A percentile compares a stretch with the other conserved stretches of the same genome.
phyloP scores from a whole-genome alignment of 345 rosid species.

The Conringia planisiliqua region DNA sequence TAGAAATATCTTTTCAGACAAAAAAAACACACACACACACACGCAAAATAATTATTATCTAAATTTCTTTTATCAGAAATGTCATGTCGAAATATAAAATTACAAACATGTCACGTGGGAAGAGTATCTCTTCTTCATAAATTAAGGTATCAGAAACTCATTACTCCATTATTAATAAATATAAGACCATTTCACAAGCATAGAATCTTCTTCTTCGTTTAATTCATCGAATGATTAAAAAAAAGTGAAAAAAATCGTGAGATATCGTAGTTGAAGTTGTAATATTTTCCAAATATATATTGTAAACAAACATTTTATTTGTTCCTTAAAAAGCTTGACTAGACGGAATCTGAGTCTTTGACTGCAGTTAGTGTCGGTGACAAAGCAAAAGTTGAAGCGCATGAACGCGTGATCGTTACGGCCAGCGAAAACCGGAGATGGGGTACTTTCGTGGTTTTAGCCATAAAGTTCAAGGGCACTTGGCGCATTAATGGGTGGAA shows the following conservation, averaged over 20 bases:
- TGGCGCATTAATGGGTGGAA: not conserved
- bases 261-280: not conserved
- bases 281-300: not conserved
- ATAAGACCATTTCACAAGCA: conserved; percentile 24
- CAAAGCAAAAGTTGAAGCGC: conserved; percentile 3
- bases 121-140: conserved; percentile 31
- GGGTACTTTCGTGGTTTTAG: not conserved
- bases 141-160: conserved; percentile 27
- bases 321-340: not conserved
- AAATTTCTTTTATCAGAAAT: not conserved
- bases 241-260: not conserved
- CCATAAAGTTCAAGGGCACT: too few species aligned
- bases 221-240: not conserved
- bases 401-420: conserved; percentile 6
- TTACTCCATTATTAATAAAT: not conserved
- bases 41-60: not conserved
- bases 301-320: not conserved
- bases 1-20: not conserved
- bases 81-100: not conserved
- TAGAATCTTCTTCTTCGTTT: conserved; percentile 27
- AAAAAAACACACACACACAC: not conserved
- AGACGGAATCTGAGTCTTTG: conserved; percentile 5
- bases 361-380: conserved; percentile 26
- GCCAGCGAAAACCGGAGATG: conserved; percentile 12
- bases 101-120: conserved; percentile 7